Base-by-base conservation (phyloP, 2,329 filamentous ascomycete species). In the Ilyonectria mors-panacis region DNA sequence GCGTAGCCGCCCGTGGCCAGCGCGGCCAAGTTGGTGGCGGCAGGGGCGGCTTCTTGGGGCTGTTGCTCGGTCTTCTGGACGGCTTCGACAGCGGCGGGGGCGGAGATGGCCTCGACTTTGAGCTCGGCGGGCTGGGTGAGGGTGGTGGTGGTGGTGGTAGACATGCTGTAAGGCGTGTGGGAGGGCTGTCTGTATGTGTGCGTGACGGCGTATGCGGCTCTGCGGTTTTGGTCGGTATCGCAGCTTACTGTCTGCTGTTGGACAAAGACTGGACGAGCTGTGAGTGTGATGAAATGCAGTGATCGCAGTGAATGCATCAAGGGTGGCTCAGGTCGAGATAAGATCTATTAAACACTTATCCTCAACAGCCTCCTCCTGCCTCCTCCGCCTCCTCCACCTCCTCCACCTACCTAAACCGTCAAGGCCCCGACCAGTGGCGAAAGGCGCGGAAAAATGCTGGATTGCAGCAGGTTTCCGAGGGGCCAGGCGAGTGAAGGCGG, bases 1-100 rank as follows among this genome's bases (percentile, higher is more conserved):
- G 45, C 35, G 42, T 73, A 75, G 47, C 74, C 73, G 8, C 75
- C 73, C 5, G 73, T 74, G 17, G 66, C 55, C 59, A 71, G 58
- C 35, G 45, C 23, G 13, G 58, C 9, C 17, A 54, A 35, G 39
- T 53, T 8, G 37, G 21, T 23, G 35, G 44, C 3, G 9, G n/a
- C 3, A 6, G 44, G n/a, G 9, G 3, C 44, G 28, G 26, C 9
- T 10, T 57, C 35, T 35, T 57, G 19, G 7, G 56, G 26, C 55
- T 59, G 47, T 3, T 44, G 19, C 26, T 44, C 39, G 30, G 17
- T 8, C 53, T 44, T 53, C 26, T 6, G 5, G 30, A 15, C 17
- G 59, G 55, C 26, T 58, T 26, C 26, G 26, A 26, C 37, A 21
- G 45, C n/a, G 23, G 33, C 48, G 53, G 50, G 51, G 8, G 45